Evolutionary conservation across 495 filamentous ascomycete species (phyloP), one percentile per base, ranked within the genome.

Genomic region (Lasiosphaeria miniovina): DNA sequence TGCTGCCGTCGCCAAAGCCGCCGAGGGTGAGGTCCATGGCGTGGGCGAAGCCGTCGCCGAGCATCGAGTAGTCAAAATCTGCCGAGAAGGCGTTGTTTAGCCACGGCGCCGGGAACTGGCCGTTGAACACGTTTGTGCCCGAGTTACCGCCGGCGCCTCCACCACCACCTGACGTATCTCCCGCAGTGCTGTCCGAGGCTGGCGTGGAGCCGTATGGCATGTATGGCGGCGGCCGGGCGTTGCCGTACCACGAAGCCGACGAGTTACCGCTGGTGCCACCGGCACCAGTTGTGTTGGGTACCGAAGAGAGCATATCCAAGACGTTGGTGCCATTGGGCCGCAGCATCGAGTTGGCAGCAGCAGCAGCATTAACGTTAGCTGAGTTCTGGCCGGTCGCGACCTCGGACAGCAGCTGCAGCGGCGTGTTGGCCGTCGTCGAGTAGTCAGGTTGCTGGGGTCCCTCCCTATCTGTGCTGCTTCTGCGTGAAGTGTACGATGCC

Each of bases 401-500:
- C 66, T 88, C 87, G 57, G 86, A 88, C 14, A 90, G 77, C 7
- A 90, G 68, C 55, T 88, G 85, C 12, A 89, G 75, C 0, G 83
- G 84, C 0, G 82, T 85, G 61, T 81, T 82, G 15, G 74, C 72
- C 3, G 71, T 68, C 51, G 67, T 64, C 14, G 63, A 59, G 45
- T 66, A 73, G 55, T 58, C 58, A 5, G 11, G 62, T n/a, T 54
- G 65, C 15, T 50, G 48, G 1, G 50, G 52, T n/a, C 49, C 52
- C 48, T 14, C 35, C 43, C 41, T 36, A n/a, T 6, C 36, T 54
- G 9, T 54, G 54, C 14, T 55, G n/a, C 43, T 61, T 57, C 59
- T 61, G 55, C 46, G 49, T 56, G 45, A 49, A 36, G 24, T 36
- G n/a, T 9, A 36, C 6, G 15, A 45, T 10, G 14, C 6, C 11